Base-by-base conservation (phyloP, 768 basidiomycete species). In the Lactarius indigo region DNA sequence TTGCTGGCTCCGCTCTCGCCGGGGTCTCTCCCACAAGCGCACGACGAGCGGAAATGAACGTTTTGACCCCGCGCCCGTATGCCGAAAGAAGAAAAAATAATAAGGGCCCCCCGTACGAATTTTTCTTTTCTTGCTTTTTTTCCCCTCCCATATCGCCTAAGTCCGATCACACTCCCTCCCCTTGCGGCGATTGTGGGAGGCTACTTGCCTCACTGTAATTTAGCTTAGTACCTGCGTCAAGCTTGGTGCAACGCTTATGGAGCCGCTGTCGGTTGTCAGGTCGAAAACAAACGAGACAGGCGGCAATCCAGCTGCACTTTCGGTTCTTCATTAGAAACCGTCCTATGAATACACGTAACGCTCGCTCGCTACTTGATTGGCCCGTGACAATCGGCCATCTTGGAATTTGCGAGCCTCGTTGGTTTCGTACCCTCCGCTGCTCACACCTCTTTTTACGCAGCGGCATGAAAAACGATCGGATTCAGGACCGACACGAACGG, bases 321-420 rank as follows among this genome's bases (percentile, higher is more conserved):
- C 56, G n/a, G 37, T 26, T 52, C n/a, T 52, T 33, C 39, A 37
- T 57, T 52, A 60, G n/a, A 56, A 37, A 5, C 41, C 28, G 42
- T 12, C 42, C 17, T 1, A 44, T n/a, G 47, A 57, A 2, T 52
- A 18, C 47, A 59, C 57, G 56, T 63, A 66, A 66, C 1, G 8
- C 18, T 26, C 3, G 50, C 65, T 23, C 10, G 61, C 65, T 30
- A 35, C 61, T 56, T 54, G 47, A 63, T 66, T 66, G 65, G 65
- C 35, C 47, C 65, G 33, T 62, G 17, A 61, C 65, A 66, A 50
- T 56, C 65, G 54, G 56, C n/a, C 35, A 8, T 0, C 13, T 7
- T 54, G 17, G 20, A 9, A 10, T 44, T 54, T 10, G 55, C 55
- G 20, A 56, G 31, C 55, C 30, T 56, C 17, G 54, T 8, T 31